Percentiles rank a stretch among this genome's conserved stretches.
Evolutionary conservation across 345 rosid species (phyloP).

Genomic region (Rubroshorea leprosula): DNA sequence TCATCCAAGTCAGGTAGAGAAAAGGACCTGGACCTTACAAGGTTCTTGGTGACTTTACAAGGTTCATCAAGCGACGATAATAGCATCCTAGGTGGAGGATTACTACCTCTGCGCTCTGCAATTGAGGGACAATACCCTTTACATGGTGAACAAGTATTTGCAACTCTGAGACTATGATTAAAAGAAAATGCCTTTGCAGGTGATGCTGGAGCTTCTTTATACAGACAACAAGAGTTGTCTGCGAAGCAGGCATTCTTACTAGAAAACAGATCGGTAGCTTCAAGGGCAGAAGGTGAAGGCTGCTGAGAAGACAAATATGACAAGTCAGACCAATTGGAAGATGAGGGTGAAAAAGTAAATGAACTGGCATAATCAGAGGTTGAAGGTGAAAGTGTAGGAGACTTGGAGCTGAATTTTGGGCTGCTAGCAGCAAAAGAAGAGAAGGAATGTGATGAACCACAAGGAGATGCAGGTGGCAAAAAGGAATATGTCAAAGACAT

Average conservation of each 20-base stretch:
- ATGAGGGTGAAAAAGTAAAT: constrained; percentile 60
- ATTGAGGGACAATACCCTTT: constrained; percentile 37
- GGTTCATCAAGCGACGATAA: constrained; percentile 37
- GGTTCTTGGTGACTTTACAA: constrained; percentile 23
- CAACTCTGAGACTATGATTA: constrained; percentile 20
- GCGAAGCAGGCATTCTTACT: constrained; percentile 20
- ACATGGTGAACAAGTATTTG: constrained; percentile 21
- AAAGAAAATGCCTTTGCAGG: constrained; percentile 22
- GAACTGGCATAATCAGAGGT: constrained; percentile 63
- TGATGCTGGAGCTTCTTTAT: constrained; percentile 24
- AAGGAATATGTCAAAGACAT: constrained; percentile 19
- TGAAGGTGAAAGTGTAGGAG: constrained; percentile 64
- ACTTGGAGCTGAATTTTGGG: constrained; percentile 43
- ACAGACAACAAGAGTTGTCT: constrained; percentile 22
- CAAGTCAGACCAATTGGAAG: constrained; percentile 67
- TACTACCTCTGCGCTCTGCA: constrained; percentile 68
- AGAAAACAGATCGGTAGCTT: constrained; percentile 26
- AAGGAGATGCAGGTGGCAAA: constrained; percentile 27
- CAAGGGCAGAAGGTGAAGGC: constrained; percentile 57
- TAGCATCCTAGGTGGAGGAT: constrained; percentile 48
- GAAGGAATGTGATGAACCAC: constrained; percentile 40
- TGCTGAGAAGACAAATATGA: constrained; percentile 52
- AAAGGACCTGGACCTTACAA: constrained; percentile 48
- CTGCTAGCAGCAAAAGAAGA: constrained; percentile 32
- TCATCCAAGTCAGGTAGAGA: constrained; percentile 33